Percentiles rank a stretch among this genome's conserved stretches.
Conservation (phyloP, 352 stramenopile species). For the Ophiocytium majus region DNA sequence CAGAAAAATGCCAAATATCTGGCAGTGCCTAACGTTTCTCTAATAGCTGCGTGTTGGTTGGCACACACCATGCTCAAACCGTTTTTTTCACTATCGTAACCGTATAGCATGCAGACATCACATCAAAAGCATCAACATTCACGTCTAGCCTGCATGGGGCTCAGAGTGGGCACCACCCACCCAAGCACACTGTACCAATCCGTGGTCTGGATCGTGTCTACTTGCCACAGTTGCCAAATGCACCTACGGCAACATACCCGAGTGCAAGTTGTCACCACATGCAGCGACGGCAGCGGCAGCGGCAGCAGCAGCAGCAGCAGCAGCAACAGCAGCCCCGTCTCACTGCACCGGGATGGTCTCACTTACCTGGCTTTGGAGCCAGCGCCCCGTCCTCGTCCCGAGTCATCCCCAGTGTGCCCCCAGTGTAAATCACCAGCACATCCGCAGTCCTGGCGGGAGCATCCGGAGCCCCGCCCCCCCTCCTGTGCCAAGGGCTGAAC, state of each 20-base stretch:
- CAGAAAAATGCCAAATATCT: too few relatives aligned
- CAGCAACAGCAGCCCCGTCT: background rate
- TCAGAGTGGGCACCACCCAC: background rate
- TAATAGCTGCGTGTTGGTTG: too few relatives aligned
- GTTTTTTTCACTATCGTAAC: too few relatives aligned
- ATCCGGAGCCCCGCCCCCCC: background rate
- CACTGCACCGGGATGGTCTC: background rate
- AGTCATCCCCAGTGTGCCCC: conserved; percentile 50
- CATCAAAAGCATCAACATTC: too few relatives aligned
- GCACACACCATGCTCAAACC: too few relatives aligned
- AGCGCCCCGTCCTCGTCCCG: conserved; percentile 39
- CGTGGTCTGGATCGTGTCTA: background rate
- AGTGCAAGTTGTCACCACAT: background rate
- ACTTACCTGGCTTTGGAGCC: conserved; percentile 28
- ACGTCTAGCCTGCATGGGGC: too few relatives aligned
- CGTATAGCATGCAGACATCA: too few relatives aligned
- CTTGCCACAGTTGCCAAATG: background rate
- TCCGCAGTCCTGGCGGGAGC: background rate
- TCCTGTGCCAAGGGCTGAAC: conserved; percentile 20
- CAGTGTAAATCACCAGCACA: conserved; percentile 55
- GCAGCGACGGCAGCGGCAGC: background rate
- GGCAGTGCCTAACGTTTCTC: too few relatives aligned
- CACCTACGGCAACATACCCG: background rate
- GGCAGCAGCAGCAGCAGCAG: background rate
- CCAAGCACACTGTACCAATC: background rate